A percentile compares a stretch with the other conserved stretches of the same genome.
These are phyloP conservation scores for Fusarium abutilonis DNA, from an alignment of 2,329 filamentous ascomycete genomes.

Conservation along the genomic window DNA sequence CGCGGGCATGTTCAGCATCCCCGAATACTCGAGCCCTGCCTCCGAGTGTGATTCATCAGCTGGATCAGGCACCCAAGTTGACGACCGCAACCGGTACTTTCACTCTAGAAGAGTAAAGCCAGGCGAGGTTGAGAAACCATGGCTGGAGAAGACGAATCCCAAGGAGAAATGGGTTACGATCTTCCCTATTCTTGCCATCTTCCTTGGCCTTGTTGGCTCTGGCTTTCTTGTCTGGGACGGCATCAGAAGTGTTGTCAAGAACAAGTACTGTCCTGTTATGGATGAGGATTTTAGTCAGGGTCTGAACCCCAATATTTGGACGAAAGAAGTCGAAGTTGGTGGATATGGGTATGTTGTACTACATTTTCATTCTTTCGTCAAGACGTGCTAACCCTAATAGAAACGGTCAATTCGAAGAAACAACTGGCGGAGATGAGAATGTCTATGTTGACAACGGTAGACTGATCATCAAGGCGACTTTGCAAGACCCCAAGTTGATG, in stretches of 20 bases:
- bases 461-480: constrained; percentile 79
- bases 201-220: constrained; percentile 73
- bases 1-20: constrained; percentile 37
- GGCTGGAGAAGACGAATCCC: constrained; percentile 76
- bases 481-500: constrained; percentile 74
- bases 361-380: too few species aligned
- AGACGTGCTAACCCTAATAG: constrained; percentile 51
- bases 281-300: constrained; percentile 71
- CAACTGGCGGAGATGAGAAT: constrained; percentile 77
- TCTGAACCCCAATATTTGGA: constrained; percentile 72
- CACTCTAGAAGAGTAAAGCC: constrained; percentile 78
- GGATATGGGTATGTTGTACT: constrained; percentile 73
- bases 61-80: constrained; percentile 49
- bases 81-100: constrained; percentile 68
- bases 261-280: constrained; percentile 76
- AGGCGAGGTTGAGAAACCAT: constrained; percentile 78
- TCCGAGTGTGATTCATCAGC: constrained; percentile 58
- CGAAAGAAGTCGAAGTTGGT: constrained; percentile 77
- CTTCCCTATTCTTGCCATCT: constrained; percentile 76
- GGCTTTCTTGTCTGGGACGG: constrained; percentile 82
- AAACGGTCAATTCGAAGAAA: constrained; percentile 84
- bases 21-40: constrained; percentile 32
- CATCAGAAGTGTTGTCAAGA: constrained; percentile 73
- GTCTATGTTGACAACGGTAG: constrained; percentile 75
- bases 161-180: constrained; percentile 90